phyloP scores from a whole-genome alignment of 192 early-diverging fungal species.

The Podila minutissima region DNA sequence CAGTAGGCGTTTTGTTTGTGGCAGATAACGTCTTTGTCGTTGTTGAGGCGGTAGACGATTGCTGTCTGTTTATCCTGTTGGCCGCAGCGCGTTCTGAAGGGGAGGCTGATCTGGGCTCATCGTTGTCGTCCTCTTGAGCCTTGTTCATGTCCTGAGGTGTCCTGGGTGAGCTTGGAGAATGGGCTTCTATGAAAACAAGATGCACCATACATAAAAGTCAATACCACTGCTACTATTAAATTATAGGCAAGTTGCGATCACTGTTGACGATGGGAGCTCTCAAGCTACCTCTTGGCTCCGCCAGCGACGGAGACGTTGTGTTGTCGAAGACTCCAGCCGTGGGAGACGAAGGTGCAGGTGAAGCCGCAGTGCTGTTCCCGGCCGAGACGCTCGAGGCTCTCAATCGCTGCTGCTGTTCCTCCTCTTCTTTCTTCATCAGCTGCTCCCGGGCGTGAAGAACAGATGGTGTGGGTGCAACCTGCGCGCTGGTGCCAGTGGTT shows the following conservation, averaged over 20 bases:
- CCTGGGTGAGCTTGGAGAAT: too few relatives aligned
- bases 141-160: too few relatives aligned
- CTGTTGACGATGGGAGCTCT: not conserved
- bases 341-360: not conserved
- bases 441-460: slow-evolving; percentile 40
- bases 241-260: not conserved
- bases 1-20: slow-evolving; percentile 8
- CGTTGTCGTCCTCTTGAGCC: slow-evolving; percentile 5
- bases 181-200: too few relatives aligned
- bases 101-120: slow-evolving; percentile 1
- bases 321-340: not conserved
- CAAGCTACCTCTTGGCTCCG: not conserved
- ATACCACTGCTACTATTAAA: too few relatives aligned
- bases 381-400: slow-evolving; percentile 6
- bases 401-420: slow-evolving; percentile 18
- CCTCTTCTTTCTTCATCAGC: slow-evolving; percentile 35
- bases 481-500: slow-evolving; percentile 35
- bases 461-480: slow-evolving; percentile 41
- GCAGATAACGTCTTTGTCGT: not conserved
- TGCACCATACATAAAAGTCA: too few relatives aligned
- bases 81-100: slow-evolving; percentile 5
- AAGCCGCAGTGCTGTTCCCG: not conserved
- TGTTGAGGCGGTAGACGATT: not conserved
- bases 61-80: slow-evolving; percentile 17
- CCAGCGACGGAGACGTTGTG: not conserved